These are phyloP conservation scores for Candida arabinofermentans DNA, from an alignment of 805 yeast genomes.

Conservation along the genomic window DNA sequence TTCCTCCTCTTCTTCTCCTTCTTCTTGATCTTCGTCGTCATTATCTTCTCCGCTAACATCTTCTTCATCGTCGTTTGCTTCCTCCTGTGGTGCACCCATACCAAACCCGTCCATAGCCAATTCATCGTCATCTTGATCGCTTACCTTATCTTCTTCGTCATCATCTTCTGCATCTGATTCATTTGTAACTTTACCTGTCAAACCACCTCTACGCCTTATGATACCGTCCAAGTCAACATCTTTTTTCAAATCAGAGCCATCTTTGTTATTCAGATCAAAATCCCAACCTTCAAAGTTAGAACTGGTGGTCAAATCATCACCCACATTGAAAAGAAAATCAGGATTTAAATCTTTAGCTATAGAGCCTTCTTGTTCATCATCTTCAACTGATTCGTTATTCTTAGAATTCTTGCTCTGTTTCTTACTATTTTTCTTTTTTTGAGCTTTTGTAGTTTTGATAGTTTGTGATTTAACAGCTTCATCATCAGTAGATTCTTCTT, in stretches of 20 bases:
- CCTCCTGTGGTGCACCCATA: conserved; percentile 30
- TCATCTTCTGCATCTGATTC: conserved; percentile 34
- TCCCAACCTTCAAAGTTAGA: conserved; percentile 77
- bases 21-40: conserved; percentile 31
- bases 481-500: conserved; percentile 42
- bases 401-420: conserved; percentile 22
- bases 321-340: conserved; percentile 66
- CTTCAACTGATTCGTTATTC: conserved; percentile 4
- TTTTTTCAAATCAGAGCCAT: conserved; percentile 29
- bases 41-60: conserved; percentile 30
- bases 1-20: conserved; percentile 29
- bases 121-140: conserved; percentile 34
- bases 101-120: conserved; percentile 41
- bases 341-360: conserved; percentile 64
- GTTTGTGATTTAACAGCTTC: conserved; percentile 23
- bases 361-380: conserved; percentile 31
- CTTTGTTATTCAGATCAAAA: conserved; percentile 48
- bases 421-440: conserved; percentile 20
- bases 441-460: conserved; percentile 4
- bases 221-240: conserved; percentile 87
- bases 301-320: conserved; percentile 36
- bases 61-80: conserved; percentile 18
- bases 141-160: conserved; percentile 25
- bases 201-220: conserved; percentile 81
- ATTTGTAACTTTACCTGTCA: conserved; percentile 25